Conservation (phyloP, 2,329 filamentous ascomycete genomes). For the Thyridium curvatum region DNA sequence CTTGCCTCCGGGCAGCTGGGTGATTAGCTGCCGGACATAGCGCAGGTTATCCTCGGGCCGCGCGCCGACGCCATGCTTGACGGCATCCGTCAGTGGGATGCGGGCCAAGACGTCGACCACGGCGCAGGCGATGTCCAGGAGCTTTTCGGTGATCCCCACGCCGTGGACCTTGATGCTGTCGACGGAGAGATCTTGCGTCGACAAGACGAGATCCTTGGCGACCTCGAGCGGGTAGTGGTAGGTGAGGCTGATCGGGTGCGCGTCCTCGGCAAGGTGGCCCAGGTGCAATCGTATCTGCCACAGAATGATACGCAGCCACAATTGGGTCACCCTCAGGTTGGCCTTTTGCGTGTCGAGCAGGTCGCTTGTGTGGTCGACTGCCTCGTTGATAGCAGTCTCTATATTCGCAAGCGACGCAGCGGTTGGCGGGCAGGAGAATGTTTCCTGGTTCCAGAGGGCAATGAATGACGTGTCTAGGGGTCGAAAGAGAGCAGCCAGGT, state of each 20-base stretch:
- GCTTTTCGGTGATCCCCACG: slow-evolving; percentile 38
- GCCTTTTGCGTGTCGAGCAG: slow-evolving; percentile 37
- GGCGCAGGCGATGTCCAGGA: slow-evolving; percentile 37
- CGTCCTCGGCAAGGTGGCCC: slow-evolving; percentile 28
- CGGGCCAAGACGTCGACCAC: slow-evolving; percentile 37
- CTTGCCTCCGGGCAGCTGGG: slow-evolving; percentile 27
- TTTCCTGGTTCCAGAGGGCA: slow-evolving; percentile 30
- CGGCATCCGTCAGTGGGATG: slow-evolving; percentile 22
- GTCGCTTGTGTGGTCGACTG: slow-evolving; percentile 21
- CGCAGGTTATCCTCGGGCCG: slow-evolving; percentile 28
- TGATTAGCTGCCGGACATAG: slow-evolving; percentile 29
- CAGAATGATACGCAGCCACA: slow-evolving; percentile 37
- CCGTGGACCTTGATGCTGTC: slow-evolving; percentile 34
- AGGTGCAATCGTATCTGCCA: slow-evolving; percentile 38
- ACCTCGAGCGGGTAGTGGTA: slow-evolving; percentile 36
- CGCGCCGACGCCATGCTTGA: slow-evolving; percentile 16
- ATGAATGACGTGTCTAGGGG: slow-evolving; percentile 36
- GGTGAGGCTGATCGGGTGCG: slow-evolving; percentile 25
- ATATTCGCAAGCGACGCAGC: slow-evolving; percentile 9
- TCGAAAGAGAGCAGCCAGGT: slow-evolving; percentile 30
- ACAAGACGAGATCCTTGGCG: slow-evolving; percentile 30
- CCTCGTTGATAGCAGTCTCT: slow-evolving; percentile 27
- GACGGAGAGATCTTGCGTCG: slow-evolving; percentile 28
- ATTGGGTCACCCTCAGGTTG: slow-evolving; percentile 35
- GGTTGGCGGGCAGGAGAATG: slow-evolving; percentile 2